Conservation (phyloP, 2,329 filamentous ascomycete genomes). For the Calonectria leucothoes region DNA sequence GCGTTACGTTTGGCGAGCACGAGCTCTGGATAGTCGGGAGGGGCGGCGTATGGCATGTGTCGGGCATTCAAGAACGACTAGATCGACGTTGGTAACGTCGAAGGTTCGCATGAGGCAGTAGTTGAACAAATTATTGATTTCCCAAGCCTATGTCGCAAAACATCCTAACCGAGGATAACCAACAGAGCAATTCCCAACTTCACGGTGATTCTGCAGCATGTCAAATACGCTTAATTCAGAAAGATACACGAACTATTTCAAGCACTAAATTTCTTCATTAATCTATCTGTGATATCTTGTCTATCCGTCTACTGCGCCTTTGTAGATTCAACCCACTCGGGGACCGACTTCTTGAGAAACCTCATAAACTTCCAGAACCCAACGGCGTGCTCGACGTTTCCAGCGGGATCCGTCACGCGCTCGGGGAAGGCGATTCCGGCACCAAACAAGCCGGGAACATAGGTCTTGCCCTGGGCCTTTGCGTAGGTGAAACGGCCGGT, state of each 20-base stretch:
- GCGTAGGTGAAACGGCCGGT: conserved; percentile 28
- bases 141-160: not conserved
- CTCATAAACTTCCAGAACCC: conserved; percentile 76
- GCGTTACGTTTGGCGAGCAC: not conserved
- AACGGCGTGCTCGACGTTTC: conserved; percentile 71
- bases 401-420: conserved; percentile 68
- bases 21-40: conserved; percentile 10
- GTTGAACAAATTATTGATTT: not conserved
- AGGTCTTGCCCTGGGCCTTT: conserved; percentile 30
- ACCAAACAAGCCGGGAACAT: conserved; percentile 66
- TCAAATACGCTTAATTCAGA: rapidly evolving
- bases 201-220: no score
- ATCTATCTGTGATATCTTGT: not conserved
- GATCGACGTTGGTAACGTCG: not conserved
- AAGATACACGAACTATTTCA: not conserved
- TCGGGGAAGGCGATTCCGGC: conserved; percentile 75
- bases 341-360: conserved; percentile 66
- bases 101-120: no score
- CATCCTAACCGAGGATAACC: not conserved
- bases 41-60: conserved; percentile 11
- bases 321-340: conserved; percentile 37
- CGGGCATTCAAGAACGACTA: not conserved
- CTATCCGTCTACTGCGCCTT: not conserved
- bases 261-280: not conserved
- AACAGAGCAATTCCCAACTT: not conserved